Evolutionary conservation across 495 filamentous ascomycete genomes (phyloP).

Genomic region (Wilcoxina mikolae): DNA sequence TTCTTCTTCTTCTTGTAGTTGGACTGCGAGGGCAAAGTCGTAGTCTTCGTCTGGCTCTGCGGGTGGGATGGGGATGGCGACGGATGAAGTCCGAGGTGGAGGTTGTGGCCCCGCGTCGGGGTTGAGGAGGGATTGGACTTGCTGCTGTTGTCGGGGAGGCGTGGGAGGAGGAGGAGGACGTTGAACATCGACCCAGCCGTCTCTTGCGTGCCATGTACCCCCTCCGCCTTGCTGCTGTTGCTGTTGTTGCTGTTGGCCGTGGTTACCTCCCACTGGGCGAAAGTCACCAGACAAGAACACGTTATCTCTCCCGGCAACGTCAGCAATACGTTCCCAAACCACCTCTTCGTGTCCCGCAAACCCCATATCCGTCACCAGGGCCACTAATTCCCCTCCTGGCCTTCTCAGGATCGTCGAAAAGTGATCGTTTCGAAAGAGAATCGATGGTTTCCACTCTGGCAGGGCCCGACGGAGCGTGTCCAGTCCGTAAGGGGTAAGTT

Average conservation of each 20-base stretch:
- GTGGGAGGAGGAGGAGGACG: neutral
- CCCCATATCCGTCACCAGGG: slow-evolving; percentile 81
- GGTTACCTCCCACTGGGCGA: slow-evolving; percentile 52
- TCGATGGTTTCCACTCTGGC: slow-evolving; percentile 50
- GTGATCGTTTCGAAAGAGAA: slow-evolving; percentile 92
- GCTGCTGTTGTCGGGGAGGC: slow-evolving; percentile 4
- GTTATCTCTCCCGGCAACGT: slow-evolving; percentile 67
- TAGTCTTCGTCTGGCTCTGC: slow-evolving; percentile 37
- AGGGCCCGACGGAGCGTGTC: slow-evolving; percentile 50
- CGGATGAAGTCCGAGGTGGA: slow-evolving; percentile 8
- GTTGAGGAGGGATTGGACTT: slow-evolving; percentile 17
- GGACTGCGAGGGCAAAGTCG: slow-evolving; percentile 62
- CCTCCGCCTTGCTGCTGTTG: slow-evolving; percentile 15
- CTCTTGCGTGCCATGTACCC: slow-evolving; percentile 2
- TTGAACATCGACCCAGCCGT: neutral
- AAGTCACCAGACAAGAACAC: slow-evolving; percentile 88
- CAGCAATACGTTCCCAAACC: slow-evolving; percentile 86
- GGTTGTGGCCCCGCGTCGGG: slow-evolving; percentile 6
- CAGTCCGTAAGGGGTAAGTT: slow-evolving; percentile 71
- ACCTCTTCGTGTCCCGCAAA: slow-evolving; percentile 80
- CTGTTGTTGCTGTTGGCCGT: slow-evolving; percentile 12
- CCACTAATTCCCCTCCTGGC: slow-evolving; percentile 48
- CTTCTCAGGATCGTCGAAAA: slow-evolving; percentile 68
- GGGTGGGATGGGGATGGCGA: slow-evolving; percentile 1
- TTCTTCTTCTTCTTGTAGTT: slow-evolving; percentile 73